phyloP scores from a whole-genome alignment of 495 filamentous ascomycete species.

The Hyphodiscus hymeniophilus region DNA sequence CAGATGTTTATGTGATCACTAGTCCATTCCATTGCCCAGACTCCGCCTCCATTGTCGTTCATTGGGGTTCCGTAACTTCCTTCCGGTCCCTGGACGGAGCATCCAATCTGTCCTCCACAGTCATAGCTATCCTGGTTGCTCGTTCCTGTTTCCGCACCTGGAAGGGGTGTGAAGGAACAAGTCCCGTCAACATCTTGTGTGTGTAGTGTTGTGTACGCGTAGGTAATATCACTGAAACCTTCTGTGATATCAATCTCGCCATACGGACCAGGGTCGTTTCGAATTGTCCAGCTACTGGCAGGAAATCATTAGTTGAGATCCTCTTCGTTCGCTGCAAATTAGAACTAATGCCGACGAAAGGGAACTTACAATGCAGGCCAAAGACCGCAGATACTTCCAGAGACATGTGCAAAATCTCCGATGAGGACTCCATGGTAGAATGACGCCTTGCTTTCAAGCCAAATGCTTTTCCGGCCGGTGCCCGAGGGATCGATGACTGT shows the following conservation, averaged over 20 bases:
- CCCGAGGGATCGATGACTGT: conserved; percentile 27
- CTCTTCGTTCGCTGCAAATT: background rate
- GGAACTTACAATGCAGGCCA: conserved; percentile 29
- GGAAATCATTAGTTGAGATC: too few relatives aligned
- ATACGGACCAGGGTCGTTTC: conserved; percentile 46
- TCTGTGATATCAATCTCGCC: conserved; percentile 93
- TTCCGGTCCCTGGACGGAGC: conserved; percentile 29
- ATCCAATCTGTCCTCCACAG: conserved; percentile 49
- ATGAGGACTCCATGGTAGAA: conserved; percentile 64
- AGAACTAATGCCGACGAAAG: background rate
- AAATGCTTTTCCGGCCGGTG: conserved; percentile 55
- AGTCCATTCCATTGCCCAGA: conserved; percentile 74
- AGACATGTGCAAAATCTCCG: conserved; percentile 68
- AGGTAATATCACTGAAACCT: conserved; percentile 57
- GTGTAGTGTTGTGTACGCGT: conserved; percentile 67
- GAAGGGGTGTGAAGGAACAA: conserved; percentile 43
- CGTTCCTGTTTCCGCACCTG: conserved; percentile 38
- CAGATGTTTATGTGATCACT: conserved; percentile 51
- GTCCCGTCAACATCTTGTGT: conserved; percentile 41
- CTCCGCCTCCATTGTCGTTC: conserved; percentile 64
- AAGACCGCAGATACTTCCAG: conserved; percentile 53
- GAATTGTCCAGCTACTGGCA: conserved; percentile 11
- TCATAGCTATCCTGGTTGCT: conserved; percentile 34
- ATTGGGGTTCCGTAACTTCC: conserved; percentile 61
- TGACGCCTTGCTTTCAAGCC: conserved; percentile 55